Conservation (phyloP, 441 rosid species). For the Pelargonium cotyledonis region DNA sequence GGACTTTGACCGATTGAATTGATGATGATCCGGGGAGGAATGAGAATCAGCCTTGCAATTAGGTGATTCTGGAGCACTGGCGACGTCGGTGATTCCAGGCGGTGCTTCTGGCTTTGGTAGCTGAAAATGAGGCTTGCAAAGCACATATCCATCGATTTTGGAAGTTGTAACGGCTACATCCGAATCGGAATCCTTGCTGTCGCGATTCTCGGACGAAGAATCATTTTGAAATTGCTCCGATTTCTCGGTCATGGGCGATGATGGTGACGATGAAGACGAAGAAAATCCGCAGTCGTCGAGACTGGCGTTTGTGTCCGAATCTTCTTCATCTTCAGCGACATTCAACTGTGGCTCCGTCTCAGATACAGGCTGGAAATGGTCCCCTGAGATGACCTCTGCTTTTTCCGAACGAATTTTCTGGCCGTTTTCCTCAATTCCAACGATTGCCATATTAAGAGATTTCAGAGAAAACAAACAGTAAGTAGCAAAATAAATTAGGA, state of each 20-base stretch:
- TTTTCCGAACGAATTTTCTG: background rate
- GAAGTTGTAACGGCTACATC: background rate
- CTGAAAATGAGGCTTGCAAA: conserved; percentile 47
- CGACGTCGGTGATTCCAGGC: conserved; percentile 28
- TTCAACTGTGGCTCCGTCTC: background rate
- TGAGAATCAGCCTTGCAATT: background rate
- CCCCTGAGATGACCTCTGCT: background rate
- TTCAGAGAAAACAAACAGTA: background rate
- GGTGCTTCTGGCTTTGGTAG: conserved; percentile 79
- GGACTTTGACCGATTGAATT: conserved; percentile 28
- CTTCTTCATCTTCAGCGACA: background rate
- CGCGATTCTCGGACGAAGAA: background rate
- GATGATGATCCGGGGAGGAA: background rate
- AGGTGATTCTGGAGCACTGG: background rate
- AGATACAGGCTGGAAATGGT: background rate
- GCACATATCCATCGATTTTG: conserved; percentile 11
- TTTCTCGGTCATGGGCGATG: conserved; percentile 3
- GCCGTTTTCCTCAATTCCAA: background rate
- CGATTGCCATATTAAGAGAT: background rate
- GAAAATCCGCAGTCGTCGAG: background rate
- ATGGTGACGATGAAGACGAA: background rate
- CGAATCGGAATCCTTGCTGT: background rate
- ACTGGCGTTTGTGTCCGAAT: background rate
- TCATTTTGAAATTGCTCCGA: conserved; percentile 4
- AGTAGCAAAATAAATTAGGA: background rate